Conservation (phyloP, 495 filamentous ascomycete species). For the Hypoxylon subgilvum region DNA sequence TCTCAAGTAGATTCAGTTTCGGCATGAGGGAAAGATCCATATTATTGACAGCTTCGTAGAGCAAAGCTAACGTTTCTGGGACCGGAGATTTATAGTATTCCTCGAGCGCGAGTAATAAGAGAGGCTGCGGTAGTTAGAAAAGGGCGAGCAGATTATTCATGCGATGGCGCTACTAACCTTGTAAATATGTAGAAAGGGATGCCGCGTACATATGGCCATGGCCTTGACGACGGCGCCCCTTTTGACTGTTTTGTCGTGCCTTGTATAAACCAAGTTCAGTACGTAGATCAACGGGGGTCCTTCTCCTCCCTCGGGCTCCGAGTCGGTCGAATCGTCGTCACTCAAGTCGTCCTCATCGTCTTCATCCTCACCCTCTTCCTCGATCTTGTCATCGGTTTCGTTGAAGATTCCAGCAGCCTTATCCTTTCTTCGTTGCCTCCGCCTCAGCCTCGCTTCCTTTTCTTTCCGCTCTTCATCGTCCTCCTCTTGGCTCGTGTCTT, state of each 20-base stretch:
- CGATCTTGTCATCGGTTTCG: slow-evolving; percentile 54
- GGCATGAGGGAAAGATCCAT: slow-evolving; percentile 98
- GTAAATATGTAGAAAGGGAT: slow-evolving; percentile 99
- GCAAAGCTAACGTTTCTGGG: slow-evolving; percentile 83
- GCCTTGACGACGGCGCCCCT: slow-evolving; percentile 95
- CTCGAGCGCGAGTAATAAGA: slow-evolving; percentile 91
- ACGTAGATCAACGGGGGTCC: slow-evolving; percentile 97
- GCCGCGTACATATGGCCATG: slow-evolving; percentile 98
- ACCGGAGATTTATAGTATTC: slow-evolving; percentile 96
- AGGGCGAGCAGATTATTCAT: not conserved
- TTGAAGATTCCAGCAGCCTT: slow-evolving; percentile 62
- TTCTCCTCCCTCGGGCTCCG: slow-evolving; percentile 69
- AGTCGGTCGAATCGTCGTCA: slow-evolving; percentile 59
- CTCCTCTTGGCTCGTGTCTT: slow-evolving; percentile 81
- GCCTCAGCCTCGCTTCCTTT: slow-evolving; percentile 58
- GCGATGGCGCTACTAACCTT: slow-evolving; percentile 65
- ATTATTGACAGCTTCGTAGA: slow-evolving; percentile 90
- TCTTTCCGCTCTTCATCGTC: slow-evolving; percentile 65
- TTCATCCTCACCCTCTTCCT: slow-evolving; percentile 48
- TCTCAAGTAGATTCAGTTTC: slow-evolving; percentile 79
- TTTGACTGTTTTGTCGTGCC: slow-evolving; percentile 89
- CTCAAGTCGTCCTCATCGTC: slow-evolving; percentile 61
- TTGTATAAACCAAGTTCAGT: slow-evolving; percentile 95
- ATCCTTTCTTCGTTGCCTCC: slow-evolving; percentile 51
- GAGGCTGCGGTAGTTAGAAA: slow-evolving; percentile 64